Base-by-base conservation (phyloP, 768 basidiomycete genomes). In the Naganishia onofrii region DNA sequence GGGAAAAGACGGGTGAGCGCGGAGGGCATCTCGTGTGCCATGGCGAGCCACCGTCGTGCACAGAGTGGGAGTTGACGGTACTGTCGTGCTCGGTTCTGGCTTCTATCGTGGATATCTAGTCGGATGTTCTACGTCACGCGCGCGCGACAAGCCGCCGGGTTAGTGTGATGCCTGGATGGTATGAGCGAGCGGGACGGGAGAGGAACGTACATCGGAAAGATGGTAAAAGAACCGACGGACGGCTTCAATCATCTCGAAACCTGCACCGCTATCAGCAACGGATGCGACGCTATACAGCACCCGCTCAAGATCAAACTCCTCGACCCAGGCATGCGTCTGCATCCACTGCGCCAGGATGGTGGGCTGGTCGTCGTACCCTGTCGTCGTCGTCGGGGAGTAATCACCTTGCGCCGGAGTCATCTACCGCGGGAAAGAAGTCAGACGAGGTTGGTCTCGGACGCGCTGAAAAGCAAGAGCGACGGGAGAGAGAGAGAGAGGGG, bases 101-200 rank as follows among this genome's bases (percentile, higher is more conserved):
- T 42, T 17, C 60, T 21, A 26, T 63, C 60, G 60, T 46, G 60
- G 23, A 63, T 23, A 19, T 63, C 60, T 13, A 63, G 9, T 26
- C 38, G 60, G 42, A 63, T 63, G 42, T 42, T 63, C 60, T 63
- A 36, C 8, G n/a, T n/a, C n/a, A n/a, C n/a, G n/a, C n/a, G n/a
- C n/a, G n/a, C n/a, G n/a, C n/a, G n/a, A n/a, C n/a, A n/a, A n/a
- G n/a, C n/a, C n/a, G n/a, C n/a, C n/a, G n/a, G n/a, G n/a, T n/a
- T n/a, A n/a, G n/a, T n/a, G n/a, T n/a, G n/a, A n/a, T n/a, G n/a
- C n/a, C n/a, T n/a, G n/a, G n/a, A n/a, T n/a, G n/a, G n/a, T n/a
- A n/a, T n/a, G n/a, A n/a, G n/a, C n/a, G n/a, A 9, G 28, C n/a
- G 52, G n/a, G 15, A 23, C 6, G 52, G 52, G 28, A 36, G 15